Base-by-base conservation (phyloP, 345 rosid species). In the Capsella bursapastoris region DNA sequence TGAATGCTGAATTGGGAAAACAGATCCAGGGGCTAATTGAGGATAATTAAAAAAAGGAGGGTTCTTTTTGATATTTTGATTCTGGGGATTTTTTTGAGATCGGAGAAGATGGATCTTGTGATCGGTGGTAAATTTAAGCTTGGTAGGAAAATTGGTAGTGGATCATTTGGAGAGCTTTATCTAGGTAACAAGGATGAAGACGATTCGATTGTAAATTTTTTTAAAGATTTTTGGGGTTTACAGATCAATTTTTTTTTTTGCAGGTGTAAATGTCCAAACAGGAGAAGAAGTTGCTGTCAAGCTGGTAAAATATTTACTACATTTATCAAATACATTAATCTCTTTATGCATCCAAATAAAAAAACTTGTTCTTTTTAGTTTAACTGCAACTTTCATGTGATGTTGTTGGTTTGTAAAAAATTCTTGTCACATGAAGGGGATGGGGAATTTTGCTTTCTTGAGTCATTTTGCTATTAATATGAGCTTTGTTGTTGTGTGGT, bases 221-320 rank as follows among this genome's bases (percentile, higher is more conserved):
- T 69, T 1, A 40, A 4, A 22, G 37, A 11, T 18, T 76, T 27
- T 35, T 56, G 14, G 51, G 38, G 25, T 22, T 22, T 22, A 22
- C 25, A 1, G 25, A 22, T 22, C 25, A 22, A 1, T 22, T 22
- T 22, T 22, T 22, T 22, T 22, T 22, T 22, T 22, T 62, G 80
- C 70, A 90, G 96, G 90, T 73, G 93, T 90, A 28, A 88, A 90
- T 85, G 86, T 88, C 29, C 92, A 90, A 80, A 88, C 93, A 47
- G 93, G 96, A 81, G 96, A 90, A 68, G 96, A 90, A 80, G 89
- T 90, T 82, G 96, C 91, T 78, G 90, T 90, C 79, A 90, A 90
- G 83, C 80, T 90, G 93, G 96, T 90, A 84, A 25, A 2, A 14
- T 70, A 53, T 66, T 56, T 66, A 43, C 27, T 22, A 13, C 25